phyloP scores from a whole-genome alignment of 768 basidiomycete genomes.

The Pholiota molesta region DNA sequence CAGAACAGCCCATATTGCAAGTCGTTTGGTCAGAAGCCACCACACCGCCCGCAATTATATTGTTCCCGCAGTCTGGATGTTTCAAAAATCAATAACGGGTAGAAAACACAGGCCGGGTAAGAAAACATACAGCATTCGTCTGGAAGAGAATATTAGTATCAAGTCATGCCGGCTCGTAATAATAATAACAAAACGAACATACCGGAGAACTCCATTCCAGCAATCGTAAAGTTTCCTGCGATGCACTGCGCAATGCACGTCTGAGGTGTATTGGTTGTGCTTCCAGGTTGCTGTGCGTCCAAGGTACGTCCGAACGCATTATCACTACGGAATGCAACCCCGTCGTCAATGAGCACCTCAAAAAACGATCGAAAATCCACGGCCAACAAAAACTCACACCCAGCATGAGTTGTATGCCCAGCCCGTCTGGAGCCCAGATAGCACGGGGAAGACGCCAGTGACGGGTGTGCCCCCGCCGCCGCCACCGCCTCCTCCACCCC shows the following conservation, averaged over 20 bases:
- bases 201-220: conserved; percentile 71
- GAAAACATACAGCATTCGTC: conserved; percentile 49
- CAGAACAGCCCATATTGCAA: conserved; percentile 79
- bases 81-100: neutral
- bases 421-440: conserved; percentile 49
- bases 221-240: conserved; percentile 59
- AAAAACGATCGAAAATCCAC: neutral
- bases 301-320: conserved; percentile 69
- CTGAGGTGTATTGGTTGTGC: conserved; percentile 53
- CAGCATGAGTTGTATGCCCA: conserved; percentile 72
- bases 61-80: conserved; percentile 67
- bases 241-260: conserved; percentile 64
- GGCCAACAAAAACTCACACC: conserved; percentile 44
- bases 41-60: conserved; percentile 63
- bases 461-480: conserved; percentile 36
- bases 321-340: conserved; percentile 40
- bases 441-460: conserved; percentile 45
- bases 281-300: conserved; percentile 25
- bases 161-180: too few species aligned
- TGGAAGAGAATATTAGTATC: neutral
- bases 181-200: conserved; percentile 24
- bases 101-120: neutral
- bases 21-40: conserved; percentile 41
- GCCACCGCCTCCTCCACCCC: conserved; percentile 39
- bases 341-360: neutral